Conservation (phyloP, 257 asterid genomes). For the Coffea canephora region DNA sequence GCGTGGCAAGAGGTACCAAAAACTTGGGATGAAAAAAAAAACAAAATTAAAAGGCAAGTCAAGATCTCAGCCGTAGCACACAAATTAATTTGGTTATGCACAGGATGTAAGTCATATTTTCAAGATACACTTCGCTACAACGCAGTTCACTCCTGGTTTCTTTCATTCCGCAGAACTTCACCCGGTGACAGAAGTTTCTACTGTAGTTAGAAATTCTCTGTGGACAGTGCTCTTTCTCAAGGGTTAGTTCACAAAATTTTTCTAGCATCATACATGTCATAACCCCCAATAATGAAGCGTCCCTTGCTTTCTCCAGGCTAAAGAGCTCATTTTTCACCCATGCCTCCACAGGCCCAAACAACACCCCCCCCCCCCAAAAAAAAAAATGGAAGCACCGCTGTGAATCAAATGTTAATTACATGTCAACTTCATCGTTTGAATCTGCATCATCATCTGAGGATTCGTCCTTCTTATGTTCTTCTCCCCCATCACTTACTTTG, state of each 20-base stretch:
- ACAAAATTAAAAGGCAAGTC: too few relatives aligned
- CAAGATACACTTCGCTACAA: too few relatives aligned
- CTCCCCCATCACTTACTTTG: constrained; percentile 41
- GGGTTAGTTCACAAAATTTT: neutral
- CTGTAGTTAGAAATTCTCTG: neutral
- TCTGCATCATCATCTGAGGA: constrained; percentile 56
- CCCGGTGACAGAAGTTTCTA: neutral
- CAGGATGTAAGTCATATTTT: too few relatives aligned
- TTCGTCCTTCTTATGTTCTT: constrained; percentile 40
- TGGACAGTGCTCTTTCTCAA: neutral
- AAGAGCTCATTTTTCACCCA: constrained; percentile 1
- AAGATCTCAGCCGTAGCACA: too few relatives aligned
- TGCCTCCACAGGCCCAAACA: neutral
- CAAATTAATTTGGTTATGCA: too few relatives aligned
- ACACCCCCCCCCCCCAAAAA: too few relatives aligned
- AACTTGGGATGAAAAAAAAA: too few relatives aligned
- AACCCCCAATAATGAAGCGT: neutral
- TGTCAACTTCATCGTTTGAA: constrained; percentile 39
- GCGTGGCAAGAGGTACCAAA: too few relatives aligned
- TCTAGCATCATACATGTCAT: neutral
- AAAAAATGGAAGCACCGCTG: neutral
- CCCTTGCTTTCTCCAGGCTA: neutral
- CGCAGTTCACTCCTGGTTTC: too few relatives aligned
- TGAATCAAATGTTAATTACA: constrained; percentile 5
- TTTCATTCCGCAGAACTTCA: too few relatives aligned